These are phyloP conservation scores for Chrysosphaeria jannelii DNA, from an alignment of 2,329 filamentous ascomycete species.

Conservation along the genomic window DNA sequence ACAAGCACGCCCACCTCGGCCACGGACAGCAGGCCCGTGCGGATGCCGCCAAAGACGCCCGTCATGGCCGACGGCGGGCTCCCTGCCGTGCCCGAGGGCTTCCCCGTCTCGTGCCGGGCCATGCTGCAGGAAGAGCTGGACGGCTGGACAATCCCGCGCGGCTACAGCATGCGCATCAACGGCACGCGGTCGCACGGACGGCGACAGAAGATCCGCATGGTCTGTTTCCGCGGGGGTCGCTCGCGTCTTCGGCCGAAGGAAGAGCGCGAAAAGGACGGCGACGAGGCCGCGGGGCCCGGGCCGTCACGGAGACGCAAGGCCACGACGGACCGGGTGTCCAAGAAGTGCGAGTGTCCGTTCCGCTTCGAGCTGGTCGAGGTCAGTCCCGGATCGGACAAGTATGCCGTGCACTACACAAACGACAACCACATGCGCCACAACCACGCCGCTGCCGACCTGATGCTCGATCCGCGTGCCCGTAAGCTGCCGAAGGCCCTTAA, in stretches of 20 bases:
- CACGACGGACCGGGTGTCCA: slow-evolving; percentile 9
- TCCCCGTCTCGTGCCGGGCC: slow-evolving; percentile 8
- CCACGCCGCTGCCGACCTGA: slow-evolving; percentile 9
- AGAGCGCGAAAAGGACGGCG: slow-evolving; percentile 3
- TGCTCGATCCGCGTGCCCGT: slow-evolving; percentile 9
- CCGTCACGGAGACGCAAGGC: slow-evolving; percentile 7
- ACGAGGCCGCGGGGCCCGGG: slow-evolving; percentile 4
- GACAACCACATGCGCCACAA: slow-evolving; percentile 9
- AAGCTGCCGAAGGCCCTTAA: slow-evolving; percentile 8
- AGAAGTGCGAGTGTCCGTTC: slow-evolving; percentile 11
- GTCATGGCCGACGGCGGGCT: slow-evolving; percentile 4
- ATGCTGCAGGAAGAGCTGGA: slow-evolving; percentile 11
- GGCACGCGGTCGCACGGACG: slow-evolving; percentile 10
- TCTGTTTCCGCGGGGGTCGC: slow-evolving; percentile 11
- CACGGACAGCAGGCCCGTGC: neutral
- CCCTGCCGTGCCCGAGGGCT: slow-evolving; percentile 10
- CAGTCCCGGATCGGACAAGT: slow-evolving; percentile 9
- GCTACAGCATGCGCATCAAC: slow-evolving; percentile 12
- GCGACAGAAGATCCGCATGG: slow-evolving; percentile 11
- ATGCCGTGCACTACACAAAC: slow-evolving; percentile 11
- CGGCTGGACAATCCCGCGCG: slow-evolving; percentile 9
- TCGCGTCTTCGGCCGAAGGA: slow-evolving; percentile 7
- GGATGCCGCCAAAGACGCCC: neutral
- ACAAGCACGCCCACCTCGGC: neutral
- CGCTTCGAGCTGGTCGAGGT: slow-evolving; percentile 11